A percentile compares a stretch with the other conserved stretches of the same genome.
phyloP scores from a whole-genome alignment of 805 yeast species.

The Cyberlindnera mycetangii region DNA sequence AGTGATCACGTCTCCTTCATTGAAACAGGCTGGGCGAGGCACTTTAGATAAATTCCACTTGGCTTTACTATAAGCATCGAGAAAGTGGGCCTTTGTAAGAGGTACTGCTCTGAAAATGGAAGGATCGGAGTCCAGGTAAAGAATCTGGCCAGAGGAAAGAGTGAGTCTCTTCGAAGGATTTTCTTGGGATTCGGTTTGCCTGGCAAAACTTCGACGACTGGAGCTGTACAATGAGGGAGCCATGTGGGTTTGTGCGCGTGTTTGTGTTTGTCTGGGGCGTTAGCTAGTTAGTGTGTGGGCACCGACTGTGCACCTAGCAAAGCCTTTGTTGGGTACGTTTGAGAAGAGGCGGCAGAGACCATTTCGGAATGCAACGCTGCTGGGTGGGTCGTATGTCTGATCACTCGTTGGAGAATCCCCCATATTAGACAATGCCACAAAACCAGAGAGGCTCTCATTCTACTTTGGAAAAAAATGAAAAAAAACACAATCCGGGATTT shows the following conservation, averaged over 20 bases:
- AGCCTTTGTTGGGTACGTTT: too few species aligned
- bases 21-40: conserved; percentile 53
- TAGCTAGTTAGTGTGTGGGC: too few species aligned
- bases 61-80: conserved; percentile 55
- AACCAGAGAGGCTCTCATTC: background rate
- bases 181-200: background rate
- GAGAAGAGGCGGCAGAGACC: background rate
- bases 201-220: background rate
- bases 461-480: background rate
- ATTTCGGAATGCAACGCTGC: background rate
- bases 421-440: background rate
- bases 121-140: conserved; percentile 11
- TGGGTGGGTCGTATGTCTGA: too few species aligned
- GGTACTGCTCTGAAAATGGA: conserved; percentile 30
- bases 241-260: background rate
- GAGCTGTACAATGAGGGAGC: background rate
- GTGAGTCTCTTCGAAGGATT: background rate
- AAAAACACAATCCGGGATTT: too few species aligned
- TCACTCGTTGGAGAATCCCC: too few species aligned
- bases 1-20: conserved; percentile 43
- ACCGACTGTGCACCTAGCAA: background rate
- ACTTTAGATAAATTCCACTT: conserved; percentile 54
- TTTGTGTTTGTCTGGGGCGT: too few species aligned
- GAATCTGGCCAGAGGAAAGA: conserved; percentile 9
- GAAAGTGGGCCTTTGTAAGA: conserved; percentile 48